These are phyloP conservation scores for Kuraishia hungarica DNA, from an alignment of 805 yeast species.

Conservation along the genomic window DNA sequence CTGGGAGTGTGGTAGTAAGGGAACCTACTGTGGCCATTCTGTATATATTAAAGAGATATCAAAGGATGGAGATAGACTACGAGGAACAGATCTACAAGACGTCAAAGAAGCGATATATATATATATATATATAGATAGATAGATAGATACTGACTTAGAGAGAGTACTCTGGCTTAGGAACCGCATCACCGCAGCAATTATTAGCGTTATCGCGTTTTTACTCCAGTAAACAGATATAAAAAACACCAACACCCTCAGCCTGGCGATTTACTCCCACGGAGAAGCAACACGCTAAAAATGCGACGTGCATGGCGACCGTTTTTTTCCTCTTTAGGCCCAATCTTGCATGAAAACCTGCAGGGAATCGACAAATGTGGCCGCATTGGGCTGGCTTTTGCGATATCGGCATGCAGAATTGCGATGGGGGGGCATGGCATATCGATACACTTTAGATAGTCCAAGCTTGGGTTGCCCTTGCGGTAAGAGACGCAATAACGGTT, in stretches of 20 bases:
- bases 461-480: not conserved
- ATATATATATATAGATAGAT: too few relatives aligned
- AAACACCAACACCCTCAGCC: not conserved
- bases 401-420: not conserved
- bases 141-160: too few relatives aligned
- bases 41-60: not conserved
- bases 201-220: not conserved
- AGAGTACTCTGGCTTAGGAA: not conserved
- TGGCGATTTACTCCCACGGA: not conserved
- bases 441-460: not conserved
- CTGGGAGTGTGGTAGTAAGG: constrained; percentile 14
- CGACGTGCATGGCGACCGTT: not conserved
- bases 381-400: not conserved
- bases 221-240: not conserved
- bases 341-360: not conserved
- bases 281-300: not conserved
- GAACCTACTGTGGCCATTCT: not conserved
- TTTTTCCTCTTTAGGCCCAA: not conserved
- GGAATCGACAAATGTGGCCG: not conserved
- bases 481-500: not conserved
- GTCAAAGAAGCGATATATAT: constrained; percentile 2
- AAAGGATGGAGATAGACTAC: not conserved
- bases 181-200: not conserved
- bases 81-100: not conserved
- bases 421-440: not conserved